These are phyloP conservation scores for Xenosphaeropsis pyriputrescens DNA, from an alignment of 2,329 filamentous ascomycete genomes.

Conservation along the genomic window DNA sequence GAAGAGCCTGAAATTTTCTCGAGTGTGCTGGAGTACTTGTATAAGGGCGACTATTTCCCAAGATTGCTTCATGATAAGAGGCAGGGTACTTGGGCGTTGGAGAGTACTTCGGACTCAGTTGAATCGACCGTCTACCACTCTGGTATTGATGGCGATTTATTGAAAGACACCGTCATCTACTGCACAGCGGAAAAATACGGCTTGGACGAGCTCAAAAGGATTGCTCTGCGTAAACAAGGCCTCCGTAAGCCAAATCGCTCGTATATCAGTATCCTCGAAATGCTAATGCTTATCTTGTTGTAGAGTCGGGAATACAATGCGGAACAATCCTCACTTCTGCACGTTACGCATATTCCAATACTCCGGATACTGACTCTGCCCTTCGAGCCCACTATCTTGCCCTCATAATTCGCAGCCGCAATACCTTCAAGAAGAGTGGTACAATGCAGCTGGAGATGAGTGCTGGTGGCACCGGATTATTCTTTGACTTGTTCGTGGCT, in stretches of 20 bases:
- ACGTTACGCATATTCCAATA: constrained; percentile 91
- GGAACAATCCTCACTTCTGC: constrained; percentile 71
- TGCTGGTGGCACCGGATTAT: constrained; percentile 76
- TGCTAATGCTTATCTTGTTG: not conserved
- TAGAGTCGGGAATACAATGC: constrained; percentile 3
- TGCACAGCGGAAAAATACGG: constrained; percentile 84
- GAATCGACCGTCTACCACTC: constrained; percentile 69
- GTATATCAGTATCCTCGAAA: not conserved
- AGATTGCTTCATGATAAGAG: constrained; percentile 78
- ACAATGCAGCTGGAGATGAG: constrained; percentile 99
- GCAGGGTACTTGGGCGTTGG: constrained; percentile 78
- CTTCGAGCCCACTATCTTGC: constrained; percentile 95
- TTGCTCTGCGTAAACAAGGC: constrained; percentile 88
- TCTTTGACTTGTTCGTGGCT: constrained; percentile 96
- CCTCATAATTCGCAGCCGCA: constrained; percentile 91
- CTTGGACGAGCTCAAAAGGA: constrained; percentile 80
- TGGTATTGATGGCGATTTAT: constrained; percentile 59
- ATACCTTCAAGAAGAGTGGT: constrained; percentile 95
- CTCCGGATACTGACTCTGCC: constrained; percentile 80
- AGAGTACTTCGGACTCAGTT: constrained; percentile 50
- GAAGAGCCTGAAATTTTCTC: constrained; percentile 88
- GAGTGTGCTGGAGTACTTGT: constrained; percentile 72
- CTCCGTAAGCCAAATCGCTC: constrained; percentile 25
- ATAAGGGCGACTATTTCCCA: constrained; percentile 85
- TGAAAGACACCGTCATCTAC: constrained; percentile 90